Conservation (phyloP, 2,329 filamentous ascomycete species). For the Fusarium humuli region DNA sequence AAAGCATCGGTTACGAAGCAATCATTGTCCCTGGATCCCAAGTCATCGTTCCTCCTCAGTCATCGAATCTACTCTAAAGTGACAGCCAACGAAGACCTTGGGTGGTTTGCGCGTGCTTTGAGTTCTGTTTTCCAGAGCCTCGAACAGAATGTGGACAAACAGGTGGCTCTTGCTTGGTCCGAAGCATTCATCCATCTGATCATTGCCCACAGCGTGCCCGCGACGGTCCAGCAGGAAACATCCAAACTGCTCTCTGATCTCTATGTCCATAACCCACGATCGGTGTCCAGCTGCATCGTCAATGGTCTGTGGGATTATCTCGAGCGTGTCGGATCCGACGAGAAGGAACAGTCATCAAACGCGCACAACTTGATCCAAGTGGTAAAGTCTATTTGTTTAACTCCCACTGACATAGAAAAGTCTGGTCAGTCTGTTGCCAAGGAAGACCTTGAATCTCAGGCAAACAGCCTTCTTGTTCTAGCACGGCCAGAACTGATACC, state of each 20-base stretch:
- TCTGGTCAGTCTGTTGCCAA: slow-evolving; percentile 58
- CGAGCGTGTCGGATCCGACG: slow-evolving; percentile 71
- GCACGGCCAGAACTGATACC: slow-evolving; percentile 83
- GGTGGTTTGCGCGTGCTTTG: slow-evolving; percentile 80
- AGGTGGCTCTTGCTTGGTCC: slow-evolving; percentile 78
- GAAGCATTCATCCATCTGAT: slow-evolving; percentile 86
- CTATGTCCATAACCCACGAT: slow-evolving; percentile 69
- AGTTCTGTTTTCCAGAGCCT: slow-evolving; percentile 69
- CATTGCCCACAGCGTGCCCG: slow-evolving; percentile 70
- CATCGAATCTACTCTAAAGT: slow-evolving; percentile 87
- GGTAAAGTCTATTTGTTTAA: slow-evolving; percentile 72
- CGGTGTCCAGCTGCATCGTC: slow-evolving; percentile 73
- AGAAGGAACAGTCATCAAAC: slow-evolving; percentile 81
- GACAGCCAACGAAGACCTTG: slow-evolving; percentile 77
- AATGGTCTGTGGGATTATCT: slow-evolving; percentile 85
- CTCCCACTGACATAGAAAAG: slow-evolving; percentile 61
- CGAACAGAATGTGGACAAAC: slow-evolving; percentile 58
- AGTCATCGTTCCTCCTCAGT: slow-evolving; percentile 88
- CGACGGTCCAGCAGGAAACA: slow-evolving; percentile 73
- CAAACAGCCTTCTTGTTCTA: slow-evolving; percentile 81
- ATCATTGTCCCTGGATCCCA: slow-evolving; percentile 76
- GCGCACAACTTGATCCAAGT: slow-evolving; percentile 71
- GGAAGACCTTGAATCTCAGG: slow-evolving; percentile 72
- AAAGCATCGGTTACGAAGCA: slow-evolving; percentile 73
- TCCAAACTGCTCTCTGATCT: slow-evolving; percentile 70